Base-by-base conservation (phyloP, 2,329 filamentous ascomycete genomes). In the Myriosclerotinia curreyana region DNA sequence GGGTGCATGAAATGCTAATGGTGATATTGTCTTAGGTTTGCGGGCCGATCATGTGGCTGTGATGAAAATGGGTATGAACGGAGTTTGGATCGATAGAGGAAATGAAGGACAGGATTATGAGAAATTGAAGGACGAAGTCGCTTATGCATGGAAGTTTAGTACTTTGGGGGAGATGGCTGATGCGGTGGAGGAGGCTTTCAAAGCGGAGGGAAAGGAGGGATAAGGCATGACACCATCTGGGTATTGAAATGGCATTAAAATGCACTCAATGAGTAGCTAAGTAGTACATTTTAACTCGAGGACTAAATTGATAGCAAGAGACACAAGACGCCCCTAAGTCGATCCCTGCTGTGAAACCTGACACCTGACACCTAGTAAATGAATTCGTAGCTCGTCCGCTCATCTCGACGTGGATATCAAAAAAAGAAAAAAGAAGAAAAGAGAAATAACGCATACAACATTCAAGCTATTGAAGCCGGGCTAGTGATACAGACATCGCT, bases 41-140 rank as follows among this genome's bases (percentile, higher is more conserved):
- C 85, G 82, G 53, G 85, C 89, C 71, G 89, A 91, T 74, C 87
- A 90, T 75, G 80, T 82, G 44, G 86, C 88, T 0, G 86, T 85
- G 3, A 82, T 81, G 73, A 76, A 81, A 69, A 74, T 84, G 58
- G 85, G 83, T 0, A 75, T 92, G 51, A 80, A 78, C 74, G 20
- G 83, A 65, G 79, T 78, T 42, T 91, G 86, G 86, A 89, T 90
- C 69, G 80, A 80, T 63, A 76, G 84, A 20, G 40, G 63, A 64
- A 50, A 59, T 72, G 7, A 75, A 77, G 25, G 79, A 79, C 69
- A 79, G 78, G 0, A 71, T 67, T 50, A 61, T 44, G 40, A 65
- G 80, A 5, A 75, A 6, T 49, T 50, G 17, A 46, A 76, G 61
- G 81, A 80, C 58, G 63, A 70, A 25, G 70, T 71, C 14, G 73